Evolutionary conservation across 2,329 filamentous ascomycete species (phyloP).

Genomic region (Eutypella sp.): DNA sequence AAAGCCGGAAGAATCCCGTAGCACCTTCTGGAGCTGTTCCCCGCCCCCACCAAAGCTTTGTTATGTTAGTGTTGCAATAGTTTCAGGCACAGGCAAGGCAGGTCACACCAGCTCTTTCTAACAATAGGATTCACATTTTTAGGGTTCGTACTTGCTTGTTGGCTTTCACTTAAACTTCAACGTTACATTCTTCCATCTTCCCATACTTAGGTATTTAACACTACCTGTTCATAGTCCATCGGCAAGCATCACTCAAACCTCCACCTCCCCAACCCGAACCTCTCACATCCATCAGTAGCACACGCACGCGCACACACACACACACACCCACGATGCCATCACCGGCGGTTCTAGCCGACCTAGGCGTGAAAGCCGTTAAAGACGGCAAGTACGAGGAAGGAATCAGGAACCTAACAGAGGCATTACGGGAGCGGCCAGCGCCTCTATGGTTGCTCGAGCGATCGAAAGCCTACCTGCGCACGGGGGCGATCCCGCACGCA

Average conservation of each 20-base stretch:
- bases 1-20: background rate
- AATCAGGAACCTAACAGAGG: conserved; percentile 62
- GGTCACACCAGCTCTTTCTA: too few relatives aligned
- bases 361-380: conserved; percentile 63
- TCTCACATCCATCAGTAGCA: background rate
- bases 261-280: too few relatives aligned
- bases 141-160: too few relatives aligned
- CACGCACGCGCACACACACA: background rate
- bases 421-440: conserved; percentile 61
- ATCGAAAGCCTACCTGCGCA: conserved; percentile 70
- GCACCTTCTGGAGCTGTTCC: background rate
- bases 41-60: background rate
- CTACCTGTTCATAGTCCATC: background rate
- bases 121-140: too few relatives aligned
- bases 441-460: conserved; percentile 78
- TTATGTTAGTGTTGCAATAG: background rate
- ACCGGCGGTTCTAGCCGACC: conserved; percentile 42
- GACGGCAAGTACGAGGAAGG: conserved; percentile 61
- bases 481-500: conserved; percentile 55
- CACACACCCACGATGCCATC: conserved; percentile 38
- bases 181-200: background rate
- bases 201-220: background rate
- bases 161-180: background rate
- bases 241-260: background rate
- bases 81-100: too few relatives aligned